A percentile compares a stretch with the other conserved stretches of the same genome.
Conservation (phyloP, 2,329 filamentous ascomycete species). For the Cryphonectria carpinicola region DNA sequence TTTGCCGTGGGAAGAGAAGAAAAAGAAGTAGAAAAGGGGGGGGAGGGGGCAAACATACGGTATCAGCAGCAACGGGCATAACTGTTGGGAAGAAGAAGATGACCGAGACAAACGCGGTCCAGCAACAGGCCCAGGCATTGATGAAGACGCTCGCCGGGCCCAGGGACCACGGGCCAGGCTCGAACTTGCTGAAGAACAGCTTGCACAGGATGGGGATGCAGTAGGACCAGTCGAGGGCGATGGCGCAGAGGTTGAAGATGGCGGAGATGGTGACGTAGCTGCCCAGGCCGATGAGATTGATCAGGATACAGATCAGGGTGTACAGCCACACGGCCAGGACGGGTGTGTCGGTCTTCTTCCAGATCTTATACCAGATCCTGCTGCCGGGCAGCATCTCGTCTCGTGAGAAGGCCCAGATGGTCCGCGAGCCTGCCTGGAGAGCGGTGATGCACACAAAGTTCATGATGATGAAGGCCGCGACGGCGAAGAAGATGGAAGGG, state of each 20-base stretch:
- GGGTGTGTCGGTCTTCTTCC: constrained; percentile 53
- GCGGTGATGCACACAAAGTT: constrained; percentile 63
- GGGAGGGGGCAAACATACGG: constrained; percentile 39
- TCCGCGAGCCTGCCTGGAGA: constrained; percentile 56
- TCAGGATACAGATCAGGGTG: constrained; percentile 56
- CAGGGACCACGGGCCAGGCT: constrained; percentile 57
- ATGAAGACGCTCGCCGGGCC: constrained; percentile 46
- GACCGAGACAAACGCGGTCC: constrained; percentile 57
- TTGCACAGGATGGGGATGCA: constrained; percentile 61
- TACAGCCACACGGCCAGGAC: constrained; percentile 60
- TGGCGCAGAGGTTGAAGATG: constrained; percentile 59
- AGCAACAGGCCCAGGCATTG: constrained; percentile 53
- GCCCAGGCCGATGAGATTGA: constrained; percentile 63
- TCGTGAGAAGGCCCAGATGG: constrained; percentile 59
- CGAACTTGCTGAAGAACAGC: constrained; percentile 51
- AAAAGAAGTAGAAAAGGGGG: neutral
- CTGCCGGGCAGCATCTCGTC: constrained; percentile 54
- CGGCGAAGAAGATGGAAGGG: constrained; percentile 57
- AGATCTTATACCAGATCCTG: constrained; percentile 53
- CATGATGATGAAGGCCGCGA: constrained; percentile 60
- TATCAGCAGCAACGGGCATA: constrained; percentile 49
- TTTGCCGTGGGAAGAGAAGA: too few species aligned
- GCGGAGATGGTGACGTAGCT: constrained; percentile 56
- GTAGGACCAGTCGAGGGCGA: constrained; percentile 59
- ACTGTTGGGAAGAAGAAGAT: constrained; percentile 58